These are phyloP conservation scores for Botryotinia convoluta DNA, from an alignment of 2,329 filamentous ascomycete species.

Conservation along the genomic window DNA sequence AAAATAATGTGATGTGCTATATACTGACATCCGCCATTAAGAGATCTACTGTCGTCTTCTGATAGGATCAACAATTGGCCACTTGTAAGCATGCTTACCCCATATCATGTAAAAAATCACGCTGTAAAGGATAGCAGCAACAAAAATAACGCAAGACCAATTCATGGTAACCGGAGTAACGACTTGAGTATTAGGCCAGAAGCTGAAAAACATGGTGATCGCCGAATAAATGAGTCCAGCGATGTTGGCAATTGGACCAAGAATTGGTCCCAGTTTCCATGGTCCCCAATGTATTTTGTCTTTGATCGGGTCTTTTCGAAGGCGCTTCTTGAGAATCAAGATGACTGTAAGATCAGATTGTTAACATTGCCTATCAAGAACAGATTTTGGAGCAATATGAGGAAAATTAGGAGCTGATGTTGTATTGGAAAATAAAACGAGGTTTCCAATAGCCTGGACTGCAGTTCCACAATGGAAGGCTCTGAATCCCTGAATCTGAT, in stretches of 20 bases:
- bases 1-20: constrained; percentile 11
- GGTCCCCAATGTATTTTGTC: constrained; percentile 24
- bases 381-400: neutral
- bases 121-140: constrained; percentile 10
- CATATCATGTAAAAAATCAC: constrained; percentile 18
- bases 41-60: constrained; percentile 22
- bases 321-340: constrained; percentile 44
- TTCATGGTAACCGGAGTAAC: constrained; percentile 21
- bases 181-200: constrained; percentile 14
- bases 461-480: neutral
- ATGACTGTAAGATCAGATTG: constrained; percentile 22
- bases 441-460: neutral
- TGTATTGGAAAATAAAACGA: neutral
- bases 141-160: constrained; percentile 20
- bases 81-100: constrained; percentile 44
- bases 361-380: neutral
- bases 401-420: neutral
- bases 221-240: constrained; percentile 13
- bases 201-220: constrained; percentile 21
- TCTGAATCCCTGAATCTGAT: neutral
- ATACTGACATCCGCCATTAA: neutral
- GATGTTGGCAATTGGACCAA: constrained; percentile 22
- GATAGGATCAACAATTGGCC: constrained; percentile 41
- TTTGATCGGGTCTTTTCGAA: constrained; percentile 28
- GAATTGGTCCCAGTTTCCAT: constrained; percentile 18